Conservation (phyloP, 305 asterid species). For the Petunia hybrid region DNA sequence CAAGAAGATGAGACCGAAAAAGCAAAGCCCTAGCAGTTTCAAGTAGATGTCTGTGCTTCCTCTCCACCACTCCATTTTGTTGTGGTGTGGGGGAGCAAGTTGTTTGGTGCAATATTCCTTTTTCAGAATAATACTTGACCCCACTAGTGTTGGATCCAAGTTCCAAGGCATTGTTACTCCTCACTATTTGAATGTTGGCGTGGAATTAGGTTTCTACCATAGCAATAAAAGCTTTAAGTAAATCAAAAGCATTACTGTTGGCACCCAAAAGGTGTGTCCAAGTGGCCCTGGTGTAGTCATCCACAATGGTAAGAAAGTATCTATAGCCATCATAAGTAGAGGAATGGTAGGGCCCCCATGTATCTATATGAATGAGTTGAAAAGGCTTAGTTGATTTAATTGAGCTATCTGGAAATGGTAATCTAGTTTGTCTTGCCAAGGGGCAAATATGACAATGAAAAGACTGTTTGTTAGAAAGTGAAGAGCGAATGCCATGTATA, state of each 20-base stretch:
- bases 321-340: neutral
- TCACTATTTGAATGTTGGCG: neutral
- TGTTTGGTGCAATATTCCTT: neutral
- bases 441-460: neutral
- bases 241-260: neutral
- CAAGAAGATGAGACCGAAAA: neutral
- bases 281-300: neutral
- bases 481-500: neutral
- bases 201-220: neutral
- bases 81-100: neutral
- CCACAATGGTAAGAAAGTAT: too few species aligned
- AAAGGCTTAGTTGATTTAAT: neutral
- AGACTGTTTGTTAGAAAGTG: neutral
- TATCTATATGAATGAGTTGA: neutral
- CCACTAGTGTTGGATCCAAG: neutral
- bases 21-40: neutral
- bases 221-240: neutral
- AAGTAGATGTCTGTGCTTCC: neutral
- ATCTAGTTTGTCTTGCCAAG: neutral
- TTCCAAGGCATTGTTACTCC: neutral
- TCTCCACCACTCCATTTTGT: neutral
- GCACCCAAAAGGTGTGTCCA: neutral
- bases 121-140: neutral
- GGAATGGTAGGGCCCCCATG: neutral
- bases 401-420: neutral